Percentiles rank a stretch among this genome's conserved stretches.
phyloP scores from a whole-genome alignment of 257 asterid species.

The Dorcoceras hygrometricum region DNA sequence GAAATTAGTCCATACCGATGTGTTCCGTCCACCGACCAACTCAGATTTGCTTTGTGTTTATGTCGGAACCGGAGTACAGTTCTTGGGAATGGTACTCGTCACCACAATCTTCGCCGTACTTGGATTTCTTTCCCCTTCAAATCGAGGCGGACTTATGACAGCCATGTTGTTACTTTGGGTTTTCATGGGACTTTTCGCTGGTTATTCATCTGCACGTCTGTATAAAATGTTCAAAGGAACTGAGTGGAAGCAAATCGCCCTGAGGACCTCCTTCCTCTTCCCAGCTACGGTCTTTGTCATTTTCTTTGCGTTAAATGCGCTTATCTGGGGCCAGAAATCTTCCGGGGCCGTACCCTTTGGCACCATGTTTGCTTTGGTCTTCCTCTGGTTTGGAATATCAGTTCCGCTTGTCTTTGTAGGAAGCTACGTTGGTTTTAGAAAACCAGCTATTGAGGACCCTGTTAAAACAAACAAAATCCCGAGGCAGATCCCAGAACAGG shows the following conservation, averaged over 20 bases:
- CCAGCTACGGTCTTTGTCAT: constrained; percentile 51
- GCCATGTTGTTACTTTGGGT: constrained; percentile 75
- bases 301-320: constrained; percentile 55
- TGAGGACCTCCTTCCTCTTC: constrained; percentile 52
- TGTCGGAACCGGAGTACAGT: constrained; percentile 75
- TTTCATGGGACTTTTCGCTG: constrained; percentile 68
- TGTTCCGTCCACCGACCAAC: constrained; percentile 69
- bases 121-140: constrained; percentile 78
- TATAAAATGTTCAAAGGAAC: constrained; percentile 69
- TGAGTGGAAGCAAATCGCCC: constrained; percentile 64
- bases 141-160: constrained; percentile 75
- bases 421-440: constrained; percentile 56
- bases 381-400: constrained; percentile 69
- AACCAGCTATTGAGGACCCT: constrained; percentile 61
- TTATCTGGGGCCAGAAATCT: constrained; percentile 81
- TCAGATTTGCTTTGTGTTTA: constrained; percentile 59
- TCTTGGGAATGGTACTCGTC: constrained; percentile 54
- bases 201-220: constrained; percentile 56
- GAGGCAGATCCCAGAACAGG: constrained; percentile 70
- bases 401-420: constrained; percentile 70
- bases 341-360: constrained; percentile 78
- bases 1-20: constrained; percentile 75
- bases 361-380: constrained; percentile 70
- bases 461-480: constrained; percentile 75
- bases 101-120: constrained; percentile 74